phyloP scores from a whole-genome alignment of 148 eudicot genomes.

The Cornus florida region DNA sequence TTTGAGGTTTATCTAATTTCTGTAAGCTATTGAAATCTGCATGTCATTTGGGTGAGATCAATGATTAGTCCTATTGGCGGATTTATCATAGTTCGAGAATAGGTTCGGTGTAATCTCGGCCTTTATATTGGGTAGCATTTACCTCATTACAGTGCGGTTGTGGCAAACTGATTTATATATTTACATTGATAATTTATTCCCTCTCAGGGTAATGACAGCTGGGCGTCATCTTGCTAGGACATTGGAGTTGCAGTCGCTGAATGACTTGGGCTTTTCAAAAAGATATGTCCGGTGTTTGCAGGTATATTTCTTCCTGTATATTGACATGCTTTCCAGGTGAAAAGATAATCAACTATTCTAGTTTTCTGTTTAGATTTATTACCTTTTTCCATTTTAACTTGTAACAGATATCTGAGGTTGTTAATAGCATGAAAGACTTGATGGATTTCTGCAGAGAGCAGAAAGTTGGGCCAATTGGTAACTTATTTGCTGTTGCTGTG shows the following conservation, averaged over 20 bases:
- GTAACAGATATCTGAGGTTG: slow-evolving; percentile 75
- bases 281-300: slow-evolving; percentile 91
- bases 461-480: slow-evolving; percentile 77
- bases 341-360: neutral
- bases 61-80: neutral
- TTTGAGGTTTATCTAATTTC: neutral
- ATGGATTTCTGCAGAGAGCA: slow-evolving; percentile 64
- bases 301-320: slow-evolving; percentile 38
- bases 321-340: neutral
- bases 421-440: slow-evolving; percentile 77
- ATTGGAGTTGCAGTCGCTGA: slow-evolving; percentile 72
- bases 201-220: slow-evolving; percentile 65
- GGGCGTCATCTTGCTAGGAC: slow-evolving; percentile 76
- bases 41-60: neutral
- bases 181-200: slow-evolving; percentile 2
- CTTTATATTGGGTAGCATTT: neutral
- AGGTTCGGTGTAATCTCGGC: neutral
- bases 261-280: slow-evolving; percentile 79
- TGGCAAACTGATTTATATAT: neutral
- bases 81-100: neutral
- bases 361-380: neutral
- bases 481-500: slow-evolving; percentile 9
- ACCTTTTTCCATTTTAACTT: neutral
- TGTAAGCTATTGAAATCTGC: neutral
- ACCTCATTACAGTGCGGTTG: neutral